phyloP scores from a whole-genome alignment of 192 early-diverging fungal genomes.

The Cetraspora pellucida region DNA sequence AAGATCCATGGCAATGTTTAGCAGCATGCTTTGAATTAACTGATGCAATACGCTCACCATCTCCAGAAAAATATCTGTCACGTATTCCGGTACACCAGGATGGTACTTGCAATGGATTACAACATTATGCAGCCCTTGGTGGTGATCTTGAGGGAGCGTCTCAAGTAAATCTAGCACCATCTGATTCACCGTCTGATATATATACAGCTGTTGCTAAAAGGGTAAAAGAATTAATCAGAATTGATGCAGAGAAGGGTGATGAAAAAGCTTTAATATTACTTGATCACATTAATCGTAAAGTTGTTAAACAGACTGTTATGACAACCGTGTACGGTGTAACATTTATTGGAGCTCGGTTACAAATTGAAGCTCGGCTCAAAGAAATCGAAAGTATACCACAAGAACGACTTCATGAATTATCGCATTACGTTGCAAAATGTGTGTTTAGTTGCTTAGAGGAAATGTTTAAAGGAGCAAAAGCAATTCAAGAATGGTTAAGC shows the following conservation, averaged over 20 bases:
- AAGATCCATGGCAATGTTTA: conserved; percentile 93
- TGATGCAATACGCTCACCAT: conserved; percentile 67
- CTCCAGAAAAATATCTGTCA: conserved; percentile 73
- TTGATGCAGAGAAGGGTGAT: conserved; percentile 65
- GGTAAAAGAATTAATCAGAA: conserved; percentile 69
- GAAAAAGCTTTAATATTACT: conserved; percentile 64
- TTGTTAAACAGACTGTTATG: conserved; percentile 99
- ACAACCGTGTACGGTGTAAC: conserved; percentile 99
- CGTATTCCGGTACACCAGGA: conserved; percentile 92
- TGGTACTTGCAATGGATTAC: conserved; percentile 96
- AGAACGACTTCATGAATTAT: conserved; percentile 62
- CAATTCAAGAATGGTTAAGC: conserved; percentile 94
- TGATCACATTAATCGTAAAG: conserved; percentile 81
- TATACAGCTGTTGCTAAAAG: conserved; percentile 85
- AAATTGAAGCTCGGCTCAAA: conserved; percentile 82
- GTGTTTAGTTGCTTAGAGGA: conserved; percentile 87
- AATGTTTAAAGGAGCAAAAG: conserved; percentile 87
- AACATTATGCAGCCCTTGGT: conserved; percentile 97
- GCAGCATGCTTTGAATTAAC: conserved; percentile 87
- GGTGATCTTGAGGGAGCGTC: conserved; percentile 85
- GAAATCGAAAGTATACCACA: conserved; percentile 75
- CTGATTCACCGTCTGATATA: conserved; percentile 88
- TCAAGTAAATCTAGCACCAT: conserved; percentile 86
- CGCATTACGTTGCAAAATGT: conserved; percentile 75
- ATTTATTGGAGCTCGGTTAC: conserved; percentile 85